These are phyloP conservation scores for Exophiala calicioides DNA, from an alignment of 2,329 filamentous ascomycete species.

Conservation along the genomic window DNA sequence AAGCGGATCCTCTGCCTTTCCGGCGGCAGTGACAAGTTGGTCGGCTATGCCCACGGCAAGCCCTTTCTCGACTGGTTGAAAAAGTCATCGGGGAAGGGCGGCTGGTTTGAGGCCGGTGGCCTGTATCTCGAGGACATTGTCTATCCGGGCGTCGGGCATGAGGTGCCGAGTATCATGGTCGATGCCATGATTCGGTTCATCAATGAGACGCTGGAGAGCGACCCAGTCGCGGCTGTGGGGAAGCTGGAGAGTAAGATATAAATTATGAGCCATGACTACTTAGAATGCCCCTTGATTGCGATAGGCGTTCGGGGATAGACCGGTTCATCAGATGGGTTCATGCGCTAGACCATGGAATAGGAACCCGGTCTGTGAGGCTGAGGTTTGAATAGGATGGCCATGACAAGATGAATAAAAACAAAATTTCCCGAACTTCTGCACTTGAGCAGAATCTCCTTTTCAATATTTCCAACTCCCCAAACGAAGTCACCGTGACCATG, in stretches of 20 bases:
- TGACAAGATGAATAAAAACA: too few relatives aligned
- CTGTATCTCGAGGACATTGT: slow-evolving; percentile 59
- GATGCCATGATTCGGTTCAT: slow-evolving; percentile 58
- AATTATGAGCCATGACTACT: neutral
- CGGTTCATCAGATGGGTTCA: too few relatives aligned
- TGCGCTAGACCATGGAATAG: too few relatives aligned
- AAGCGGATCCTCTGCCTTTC: slow-evolving; percentile 57
- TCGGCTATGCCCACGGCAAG: slow-evolving; percentile 59
- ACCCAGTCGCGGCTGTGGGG: slow-evolving; percentile 1
- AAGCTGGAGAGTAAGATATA: slow-evolving; percentile 24
- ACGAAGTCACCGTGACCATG: too few relatives aligned
- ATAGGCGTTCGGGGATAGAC: too few relatives aligned
- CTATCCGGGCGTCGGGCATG: slow-evolving; percentile 59
- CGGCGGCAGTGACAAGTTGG: slow-evolving; percentile 60
- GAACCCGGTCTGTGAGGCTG: too few relatives aligned
- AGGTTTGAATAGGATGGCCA: too few relatives aligned
- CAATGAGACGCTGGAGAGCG: slow-evolving; percentile 40
- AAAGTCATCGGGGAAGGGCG: slow-evolving; percentile 39
- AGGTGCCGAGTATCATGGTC: slow-evolving; percentile 59
- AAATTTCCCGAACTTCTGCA: too few relatives aligned
- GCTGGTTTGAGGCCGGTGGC: slow-evolving; percentile 54
- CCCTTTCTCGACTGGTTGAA: slow-evolving; percentile 61
- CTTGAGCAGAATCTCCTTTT: too few relatives aligned
- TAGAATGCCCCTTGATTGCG: too few relatives aligned
- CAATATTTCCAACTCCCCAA: too few relatives aligned